These are phyloP conservation scores for Chlorella sorokiniana DNA, from an alignment of 139 green algal genomes.

Conservation along the genomic window DNA sequence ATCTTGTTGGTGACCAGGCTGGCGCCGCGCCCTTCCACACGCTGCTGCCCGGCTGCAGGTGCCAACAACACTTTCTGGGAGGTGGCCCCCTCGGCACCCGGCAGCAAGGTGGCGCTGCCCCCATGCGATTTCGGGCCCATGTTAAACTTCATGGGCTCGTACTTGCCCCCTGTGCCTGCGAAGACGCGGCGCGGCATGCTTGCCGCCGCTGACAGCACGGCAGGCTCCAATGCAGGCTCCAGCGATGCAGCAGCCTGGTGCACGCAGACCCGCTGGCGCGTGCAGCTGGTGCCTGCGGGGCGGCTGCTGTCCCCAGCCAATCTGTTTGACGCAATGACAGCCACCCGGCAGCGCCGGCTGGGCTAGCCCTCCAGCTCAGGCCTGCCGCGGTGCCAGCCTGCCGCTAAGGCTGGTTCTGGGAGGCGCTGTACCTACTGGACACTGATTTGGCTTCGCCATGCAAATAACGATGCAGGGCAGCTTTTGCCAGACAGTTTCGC, in stretches of 20 bases:
- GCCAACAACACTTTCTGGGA: conserved; percentile 19
- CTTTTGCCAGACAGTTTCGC: too few species aligned
- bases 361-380: too few species aligned
- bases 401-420: too few species aligned
- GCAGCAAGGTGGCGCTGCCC: not conserved
- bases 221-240: not conserved
- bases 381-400: too few species aligned
- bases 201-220: not conserved
- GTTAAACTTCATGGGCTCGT: conserved; percentile 3
- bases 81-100: not conserved
- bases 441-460: too few species aligned
- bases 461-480: too few species aligned
- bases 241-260: not conserved
- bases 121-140: conserved; percentile 11
- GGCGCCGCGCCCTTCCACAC: not conserved
- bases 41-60: not conserved
- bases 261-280: not conserved
- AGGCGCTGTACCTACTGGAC: too few species aligned
- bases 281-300: not conserved
- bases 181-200: not conserved
- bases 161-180: not conserved
- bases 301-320: not conserved
- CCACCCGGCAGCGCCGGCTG: not conserved
- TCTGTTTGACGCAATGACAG: not conserved
- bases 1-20: too few species aligned